Base-by-base conservation (phyloP, 306 rosid species). In the Mimosa bimucronata region DNA sequence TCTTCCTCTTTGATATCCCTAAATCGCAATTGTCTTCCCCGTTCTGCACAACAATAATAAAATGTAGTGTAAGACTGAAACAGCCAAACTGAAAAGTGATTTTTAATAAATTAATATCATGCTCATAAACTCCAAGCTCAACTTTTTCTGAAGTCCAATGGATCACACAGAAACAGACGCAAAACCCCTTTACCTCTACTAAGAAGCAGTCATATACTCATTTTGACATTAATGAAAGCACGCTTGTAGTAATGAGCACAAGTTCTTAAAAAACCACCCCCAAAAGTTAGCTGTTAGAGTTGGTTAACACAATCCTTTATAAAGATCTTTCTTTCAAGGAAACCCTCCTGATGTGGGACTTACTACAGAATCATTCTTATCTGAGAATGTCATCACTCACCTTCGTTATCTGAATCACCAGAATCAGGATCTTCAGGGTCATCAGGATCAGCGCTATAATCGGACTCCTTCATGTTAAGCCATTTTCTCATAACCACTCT, bases 401-500 rank as follows among this genome's bases (percentile, higher is more conserved):
- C 97, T 83, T 82, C 90, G 18, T 83, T 79, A 34, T 91, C 94
- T 4, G 90, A 85, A 79, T 78, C 89, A 72, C 71, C 75, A 19
- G 23, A 18, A 19, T 68, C 84, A 68, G 74, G 67, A 69, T 87
- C 85, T 5, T 77, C 92, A 8, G 60, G 60, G 25, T 86, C 88
- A 9, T 81, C 93, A 37, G 94, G 81, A 73, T 96, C 99, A 75
- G 99, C 98, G 80, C 97, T 90, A 83, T 88, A 96, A 86, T 89
- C 97, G 37, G 98, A 93, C 21, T 93, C 88, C 23, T 87, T 79
- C 88, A 96, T 88, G 81, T 96, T 96, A 61, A 96, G 90, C 99
- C 88, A 96, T 86, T 96, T 96, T 53, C 97, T 88, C 82, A 96
- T 40, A 25, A 96, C 93, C 45, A 89, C 87, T 73, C 81, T 83